phyloP scores from a whole-genome alignment of 345 rosid genomes.

The Rhodomyrtus tomentosa region DNA sequence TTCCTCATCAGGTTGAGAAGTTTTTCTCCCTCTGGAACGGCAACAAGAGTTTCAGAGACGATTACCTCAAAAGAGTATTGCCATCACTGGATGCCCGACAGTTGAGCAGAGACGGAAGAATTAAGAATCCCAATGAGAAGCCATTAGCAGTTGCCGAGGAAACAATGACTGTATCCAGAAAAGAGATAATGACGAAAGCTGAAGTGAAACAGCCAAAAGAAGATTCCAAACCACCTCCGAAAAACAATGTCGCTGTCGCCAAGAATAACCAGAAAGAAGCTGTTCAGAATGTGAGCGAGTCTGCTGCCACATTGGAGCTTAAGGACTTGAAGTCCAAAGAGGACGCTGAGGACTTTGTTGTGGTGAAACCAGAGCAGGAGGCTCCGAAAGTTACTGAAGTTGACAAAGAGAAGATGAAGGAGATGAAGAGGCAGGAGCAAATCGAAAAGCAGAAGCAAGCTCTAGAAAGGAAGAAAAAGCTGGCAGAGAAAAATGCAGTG shows the following conservation, averaged over 20 bases:
- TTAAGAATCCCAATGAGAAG: conserved; percentile 49
- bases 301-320: conserved; percentile 22
- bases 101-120: conserved; percentile 62
- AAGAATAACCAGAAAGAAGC: conserved; percentile 37
- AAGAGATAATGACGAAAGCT: conserved; percentile 34
- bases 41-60: conserved; percentile 68
- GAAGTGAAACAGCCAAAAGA: conserved; percentile 49
- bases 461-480: conserved; percentile 89
- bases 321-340: conserved; percentile 21
- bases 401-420: conserved; percentile 65
- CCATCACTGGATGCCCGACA: conserved; percentile 50
- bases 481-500: conserved; percentile 83
- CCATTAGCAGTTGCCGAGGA: conserved; percentile 38
- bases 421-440: conserved; percentile 85
- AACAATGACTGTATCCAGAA: conserved; percentile 9
- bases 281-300: conserved; percentile 21
- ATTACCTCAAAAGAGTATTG: conserved; percentile 63
- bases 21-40: conserved; percentile 66
- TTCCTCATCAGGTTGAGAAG: conserved; percentile 49
- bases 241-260: conserved; percentile 20
- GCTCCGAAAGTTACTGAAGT: conserved; percentile 13
- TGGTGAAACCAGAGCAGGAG: background rate
- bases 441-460: conserved; percentile 80
- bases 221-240: conserved; percentile 37
- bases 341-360: conserved; percentile 6